Evolutionary conservation across 1,139 yeast species (phyloP).

Genomic region (Yamadazyma dendronema): DNA sequence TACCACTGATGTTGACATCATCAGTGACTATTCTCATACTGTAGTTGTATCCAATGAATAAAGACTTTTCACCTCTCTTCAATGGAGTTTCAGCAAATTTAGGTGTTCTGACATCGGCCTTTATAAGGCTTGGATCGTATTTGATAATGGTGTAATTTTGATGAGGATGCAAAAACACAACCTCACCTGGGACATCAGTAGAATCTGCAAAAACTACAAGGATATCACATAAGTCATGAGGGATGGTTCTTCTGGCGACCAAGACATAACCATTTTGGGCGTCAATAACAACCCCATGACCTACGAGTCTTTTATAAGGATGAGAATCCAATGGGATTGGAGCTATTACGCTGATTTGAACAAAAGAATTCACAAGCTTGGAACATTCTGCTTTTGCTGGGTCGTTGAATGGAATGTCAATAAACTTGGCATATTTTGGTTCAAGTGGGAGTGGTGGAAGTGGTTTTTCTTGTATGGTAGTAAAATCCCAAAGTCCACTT

Average conservation of each 20-base stretch:
- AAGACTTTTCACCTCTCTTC: slow-evolving; percentile 71
- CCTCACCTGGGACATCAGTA: slow-evolving; percentile 75
- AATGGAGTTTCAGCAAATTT: slow-evolving; percentile 56
- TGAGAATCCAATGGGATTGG: slow-evolving; percentile 77
- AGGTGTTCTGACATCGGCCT: slow-evolving; percentile 56
- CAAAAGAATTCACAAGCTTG: slow-evolving; percentile 53
- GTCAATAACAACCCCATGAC: slow-evolving; percentile 80
- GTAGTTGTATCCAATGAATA: slow-evolving; percentile 77
- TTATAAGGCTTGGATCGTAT: slow-evolving; percentile 67
- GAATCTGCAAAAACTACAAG: slow-evolving; percentile 83
- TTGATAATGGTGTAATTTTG: slow-evolving; percentile 82
- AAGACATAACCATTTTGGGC: slow-evolving; percentile 76
- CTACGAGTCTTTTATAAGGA: slow-evolving; percentile 58
- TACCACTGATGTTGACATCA: slow-evolving; percentile 73
- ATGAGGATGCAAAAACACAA: slow-evolving; percentile 83
- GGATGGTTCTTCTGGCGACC: slow-evolving; percentile 75
- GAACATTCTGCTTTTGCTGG: slow-evolving; percentile 48
- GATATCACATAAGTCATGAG: slow-evolving; percentile 83
- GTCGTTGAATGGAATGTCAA: slow-evolving; percentile 65
- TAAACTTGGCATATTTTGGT: slow-evolving; percentile 67
- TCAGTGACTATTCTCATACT: slow-evolving; percentile 63
- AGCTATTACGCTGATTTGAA: slow-evolving; percentile 60
- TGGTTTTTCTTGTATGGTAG: slow-evolving; percentile 61
- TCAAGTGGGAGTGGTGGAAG: slow-evolving; percentile 43
- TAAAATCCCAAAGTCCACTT: slow-evolving; percentile 88